Conservation (phyloP, 305 asterid species). For the Fraxinus nigra region DNA sequence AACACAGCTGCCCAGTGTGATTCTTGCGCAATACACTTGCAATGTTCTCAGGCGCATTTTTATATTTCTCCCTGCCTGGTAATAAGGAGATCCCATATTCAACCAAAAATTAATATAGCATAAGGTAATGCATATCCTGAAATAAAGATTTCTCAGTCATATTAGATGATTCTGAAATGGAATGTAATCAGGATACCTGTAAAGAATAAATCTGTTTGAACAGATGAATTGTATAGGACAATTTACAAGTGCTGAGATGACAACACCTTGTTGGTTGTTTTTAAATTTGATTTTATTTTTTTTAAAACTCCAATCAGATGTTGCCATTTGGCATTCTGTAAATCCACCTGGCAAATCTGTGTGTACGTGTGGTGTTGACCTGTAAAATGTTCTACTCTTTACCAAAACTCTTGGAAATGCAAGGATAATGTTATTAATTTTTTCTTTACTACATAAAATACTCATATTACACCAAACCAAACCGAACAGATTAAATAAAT, state of each 20-base stretch:
- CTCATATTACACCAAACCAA: not conserved
- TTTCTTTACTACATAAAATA: not conserved
- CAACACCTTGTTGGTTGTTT: not conserved
- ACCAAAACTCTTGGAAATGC: not conserved
- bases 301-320: not conserved
- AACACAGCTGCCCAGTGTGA: not conserved
- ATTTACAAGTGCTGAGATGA: not conserved
- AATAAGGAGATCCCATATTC: not conserved
- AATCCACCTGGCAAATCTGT: not conserved
- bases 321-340: not conserved
- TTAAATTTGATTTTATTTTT: not conserved
- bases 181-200: not conserved
- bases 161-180: not conserved
- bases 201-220: not conserved
- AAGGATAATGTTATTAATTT: not conserved
- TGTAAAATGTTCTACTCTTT: not conserved
- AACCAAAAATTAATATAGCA: not conserved
- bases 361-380: not conserved
- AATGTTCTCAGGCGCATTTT: not conserved
- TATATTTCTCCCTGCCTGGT: not conserved
- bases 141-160: not conserved
- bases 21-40: not conserved
- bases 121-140: not conserved
- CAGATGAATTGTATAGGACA: not conserved
- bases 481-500: not conserved